phyloP scores from a whole-genome alignment of 2,329 filamentous ascomycete genomes.

The Aspergillus arachidicola region DNA sequence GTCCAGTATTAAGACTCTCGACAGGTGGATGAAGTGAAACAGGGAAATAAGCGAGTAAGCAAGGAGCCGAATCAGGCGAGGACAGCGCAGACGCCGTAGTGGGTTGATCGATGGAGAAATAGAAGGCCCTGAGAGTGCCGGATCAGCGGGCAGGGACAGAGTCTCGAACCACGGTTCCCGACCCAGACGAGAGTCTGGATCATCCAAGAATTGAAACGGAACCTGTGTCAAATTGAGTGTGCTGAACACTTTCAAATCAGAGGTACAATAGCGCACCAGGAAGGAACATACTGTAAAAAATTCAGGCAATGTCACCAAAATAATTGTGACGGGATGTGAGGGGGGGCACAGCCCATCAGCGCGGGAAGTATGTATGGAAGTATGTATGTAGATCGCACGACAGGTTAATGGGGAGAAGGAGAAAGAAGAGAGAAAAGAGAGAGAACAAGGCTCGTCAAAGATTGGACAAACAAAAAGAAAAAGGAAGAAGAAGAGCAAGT shows the following conservation, averaged over 20 bases:
- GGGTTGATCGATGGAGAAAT: background rate
- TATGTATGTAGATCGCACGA: background rate
- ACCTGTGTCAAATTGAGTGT: background rate
- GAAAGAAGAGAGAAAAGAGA: background rate
- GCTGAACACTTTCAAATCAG: background rate
- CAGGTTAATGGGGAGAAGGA: background rate
- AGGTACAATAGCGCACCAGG: background rate
- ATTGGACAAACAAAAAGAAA: background rate
- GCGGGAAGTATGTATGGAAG: background rate
- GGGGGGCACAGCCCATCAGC: background rate
- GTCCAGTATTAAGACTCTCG: background rate
- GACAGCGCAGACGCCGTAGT: background rate
- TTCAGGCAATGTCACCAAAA: background rate
- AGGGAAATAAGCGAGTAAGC: background rate
- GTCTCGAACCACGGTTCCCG: constrained; percentile 6
- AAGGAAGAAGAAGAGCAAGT: background rate
- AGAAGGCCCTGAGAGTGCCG: background rate
- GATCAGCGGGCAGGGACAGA: constrained; percentile 2
- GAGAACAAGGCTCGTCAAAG: background rate
- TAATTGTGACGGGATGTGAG: background rate
- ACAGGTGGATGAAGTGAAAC: background rate
- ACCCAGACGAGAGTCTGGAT: background rate
- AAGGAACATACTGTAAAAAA: background rate
- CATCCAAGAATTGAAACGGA: background rate
- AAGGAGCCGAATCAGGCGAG: background rate